These are phyloP conservation scores for Colletotrichum godetiae DNA, from an alignment of 2,329 filamentous ascomycete species.

Conservation along the genomic window DNA sequence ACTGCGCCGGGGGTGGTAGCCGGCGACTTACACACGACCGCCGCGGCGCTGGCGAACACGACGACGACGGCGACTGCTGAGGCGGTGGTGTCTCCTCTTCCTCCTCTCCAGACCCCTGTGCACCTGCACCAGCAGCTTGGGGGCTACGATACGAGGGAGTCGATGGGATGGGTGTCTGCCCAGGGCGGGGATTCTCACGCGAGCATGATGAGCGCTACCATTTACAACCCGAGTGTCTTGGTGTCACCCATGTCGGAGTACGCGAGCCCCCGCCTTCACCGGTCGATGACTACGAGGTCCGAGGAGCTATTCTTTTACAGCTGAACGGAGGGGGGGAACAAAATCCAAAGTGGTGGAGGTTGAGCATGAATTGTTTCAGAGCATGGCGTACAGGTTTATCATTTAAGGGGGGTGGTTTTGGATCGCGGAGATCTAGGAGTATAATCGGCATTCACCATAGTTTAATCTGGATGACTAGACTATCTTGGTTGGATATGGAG, in stretches of 20 bases:
- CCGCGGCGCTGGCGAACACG: constrained; percentile 5
- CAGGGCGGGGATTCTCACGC: constrained; percentile 15
- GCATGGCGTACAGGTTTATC: constrained; percentile 7
- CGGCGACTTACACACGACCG: constrained; percentile 40
- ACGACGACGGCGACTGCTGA: constrained; percentile 4
- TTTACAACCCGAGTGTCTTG: constrained; percentile 36
- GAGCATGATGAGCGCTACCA: constrained; percentile 27
- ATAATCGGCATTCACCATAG: background rate
- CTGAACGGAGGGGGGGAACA: no score
- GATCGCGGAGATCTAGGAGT: background rate
- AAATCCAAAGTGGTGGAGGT: no score
- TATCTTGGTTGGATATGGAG: constrained; percentile 1
- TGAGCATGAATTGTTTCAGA: background rate
- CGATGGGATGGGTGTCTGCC: constrained; percentile 44
- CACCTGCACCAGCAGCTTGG: background rate
- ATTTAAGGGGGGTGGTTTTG: background rate
- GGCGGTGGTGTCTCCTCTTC: background rate
- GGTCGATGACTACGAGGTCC: constrained; percentile 53
- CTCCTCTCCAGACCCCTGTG: background rate
- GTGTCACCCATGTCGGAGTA: constrained; percentile 53
- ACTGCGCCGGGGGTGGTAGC: constrained; percentile 29
- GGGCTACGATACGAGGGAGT: constrained; percentile 21
- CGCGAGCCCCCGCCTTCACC: constrained; percentile 42
- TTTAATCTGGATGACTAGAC: background rate
- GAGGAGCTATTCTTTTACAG: constrained; percentile 52